These are phyloP conservation scores for Calonectria pteridis DNA, from an alignment of 2,329 filamentous ascomycete species.

Conservation along the genomic window DNA sequence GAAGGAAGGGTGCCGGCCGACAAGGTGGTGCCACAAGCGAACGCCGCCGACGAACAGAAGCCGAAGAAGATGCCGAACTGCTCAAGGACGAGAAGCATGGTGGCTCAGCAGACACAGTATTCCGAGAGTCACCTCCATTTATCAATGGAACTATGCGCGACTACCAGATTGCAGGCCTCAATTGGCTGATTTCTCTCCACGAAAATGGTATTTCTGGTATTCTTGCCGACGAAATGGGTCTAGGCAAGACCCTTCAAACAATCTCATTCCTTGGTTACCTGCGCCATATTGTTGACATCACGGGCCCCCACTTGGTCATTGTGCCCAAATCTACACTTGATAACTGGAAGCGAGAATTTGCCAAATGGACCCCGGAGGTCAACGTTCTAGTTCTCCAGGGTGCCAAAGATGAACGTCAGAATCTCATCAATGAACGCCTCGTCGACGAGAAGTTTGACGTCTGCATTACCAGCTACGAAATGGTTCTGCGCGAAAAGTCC, in stretches of 20 bases:
- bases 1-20: conserved; percentile 80
- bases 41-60: conserved; percentile 88
- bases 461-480: conserved; percentile 98
- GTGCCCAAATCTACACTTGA: conserved; percentile 98
- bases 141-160: conserved; percentile 93
- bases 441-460: conserved; percentile 97
- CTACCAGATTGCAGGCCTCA: conserved; percentile 94
- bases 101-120: conserved; percentile 87
- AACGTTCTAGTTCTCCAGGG: conserved; percentile 95
- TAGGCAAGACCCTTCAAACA: conserved; percentile 97
- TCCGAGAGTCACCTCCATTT: conserved; percentile 93
- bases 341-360: conserved; percentile 98
- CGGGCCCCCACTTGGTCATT: conserved; percentile 88
- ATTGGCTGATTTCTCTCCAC: conserved; percentile 97
- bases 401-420: conserved; percentile 91
- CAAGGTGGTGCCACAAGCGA: conserved; percentile 87
- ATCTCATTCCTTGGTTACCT: conserved; percentile 97
- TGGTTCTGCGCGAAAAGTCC: conserved; percentile 95
- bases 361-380: conserved; percentile 94
- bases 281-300: conserved; percentile 89
- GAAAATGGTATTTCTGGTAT: conserved; percentile 99
- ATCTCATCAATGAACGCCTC: conserved; percentile 91
- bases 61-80: conserved; percentile 95
- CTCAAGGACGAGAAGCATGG: conserved; percentile 90
- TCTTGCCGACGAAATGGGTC: conserved; percentile 97